These are phyloP conservation scores for Neoascochyta sp. DNA, from an alignment of 2,329 filamentous ascomycete genomes.

Conservation along the genomic window DNA sequence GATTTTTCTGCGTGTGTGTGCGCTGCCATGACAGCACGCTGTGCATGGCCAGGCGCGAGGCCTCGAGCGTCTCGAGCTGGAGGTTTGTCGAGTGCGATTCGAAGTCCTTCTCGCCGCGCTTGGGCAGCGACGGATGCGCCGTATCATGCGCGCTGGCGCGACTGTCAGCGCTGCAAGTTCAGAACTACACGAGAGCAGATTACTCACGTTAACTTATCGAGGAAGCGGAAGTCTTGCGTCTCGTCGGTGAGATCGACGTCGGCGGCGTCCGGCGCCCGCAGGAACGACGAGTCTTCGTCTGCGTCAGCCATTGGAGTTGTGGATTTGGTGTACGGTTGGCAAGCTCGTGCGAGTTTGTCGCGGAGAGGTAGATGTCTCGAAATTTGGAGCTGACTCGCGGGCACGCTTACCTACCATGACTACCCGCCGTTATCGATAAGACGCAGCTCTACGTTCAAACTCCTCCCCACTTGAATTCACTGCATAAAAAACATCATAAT, in stretches of 20 bases:
- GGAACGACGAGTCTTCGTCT: constrained; percentile 33
- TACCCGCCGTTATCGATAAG: constrained; percentile 8
- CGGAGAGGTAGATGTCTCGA: constrained; percentile 5
- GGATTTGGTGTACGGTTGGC: too few species aligned
- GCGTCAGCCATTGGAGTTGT: constrained; percentile 31
- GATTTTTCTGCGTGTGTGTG: constrained; percentile 64
- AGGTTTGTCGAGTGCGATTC: constrained; percentile 84
- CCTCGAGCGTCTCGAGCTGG: constrained; percentile 73
- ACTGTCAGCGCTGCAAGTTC: constrained; percentile 5
- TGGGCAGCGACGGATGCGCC: constrained; percentile 61
- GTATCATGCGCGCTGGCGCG: constrained; percentile 19
- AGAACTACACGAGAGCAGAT: too few species aligned
- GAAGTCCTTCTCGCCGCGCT: constrained; percentile 95
- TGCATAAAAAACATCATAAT: too few species aligned
- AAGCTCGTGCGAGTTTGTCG: neutral
- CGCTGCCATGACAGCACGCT: constrained; percentile 76
- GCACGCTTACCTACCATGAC: too few species aligned
- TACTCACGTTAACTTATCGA: constrained; percentile 55
- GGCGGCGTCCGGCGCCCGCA: constrained; percentile 19
- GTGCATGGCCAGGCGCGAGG: constrained; percentile 84
- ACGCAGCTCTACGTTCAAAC: too few species aligned
- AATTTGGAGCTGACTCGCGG: constrained; percentile 9
- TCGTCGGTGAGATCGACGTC: constrained; percentile 65
- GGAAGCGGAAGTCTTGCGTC: constrained; percentile 80
- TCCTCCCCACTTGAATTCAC: too few species aligned